A percentile compares a stretch with the other conserved stretches of the same genome.
phyloP scores from a whole-genome alignment of 2,329 filamentous ascomycete species.

The Nothopassalora personata region DNA sequence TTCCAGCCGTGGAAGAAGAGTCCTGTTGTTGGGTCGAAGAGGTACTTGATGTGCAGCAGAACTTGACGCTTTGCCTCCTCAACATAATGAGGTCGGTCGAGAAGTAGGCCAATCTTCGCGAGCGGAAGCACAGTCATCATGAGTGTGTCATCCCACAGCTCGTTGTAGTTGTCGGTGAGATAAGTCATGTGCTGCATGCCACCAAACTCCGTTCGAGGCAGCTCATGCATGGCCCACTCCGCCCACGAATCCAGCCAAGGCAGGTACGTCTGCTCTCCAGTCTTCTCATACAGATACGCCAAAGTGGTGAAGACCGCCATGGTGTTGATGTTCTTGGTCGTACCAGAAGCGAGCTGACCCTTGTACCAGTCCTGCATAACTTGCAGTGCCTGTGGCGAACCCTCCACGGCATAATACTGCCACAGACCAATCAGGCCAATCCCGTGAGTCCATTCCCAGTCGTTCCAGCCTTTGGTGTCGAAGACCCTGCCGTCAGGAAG shows the following conservation, averaged over 20 bases:
- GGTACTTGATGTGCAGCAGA: slow-evolving; percentile 70
- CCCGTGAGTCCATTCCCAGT: slow-evolving; percentile 56
- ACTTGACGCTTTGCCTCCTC: slow-evolving; percentile 75
- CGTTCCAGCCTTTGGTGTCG: slow-evolving; percentile 78
- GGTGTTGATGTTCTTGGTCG: slow-evolving; percentile 81
- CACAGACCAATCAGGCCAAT: slow-evolving; percentile 65
- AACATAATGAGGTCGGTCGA: slow-evolving; percentile 66
- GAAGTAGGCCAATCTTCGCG: slow-evolving; percentile 69
- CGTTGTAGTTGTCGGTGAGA: slow-evolving; percentile 62
- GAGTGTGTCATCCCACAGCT: slow-evolving; percentile 79
- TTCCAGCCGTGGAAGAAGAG: slow-evolving; percentile 81
- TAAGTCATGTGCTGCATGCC: slow-evolving; percentile 74
- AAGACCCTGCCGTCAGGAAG: slow-evolving; percentile 70
- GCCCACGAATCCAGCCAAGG: slow-evolving; percentile 78
- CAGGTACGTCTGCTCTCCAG: slow-evolving; percentile 60
- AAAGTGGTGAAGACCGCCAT: slow-evolving; percentile 74
- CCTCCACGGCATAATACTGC: slow-evolving; percentile 73
- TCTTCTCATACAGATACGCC: slow-evolving; percentile 73
- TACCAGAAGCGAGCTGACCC: slow-evolving; percentile 63
- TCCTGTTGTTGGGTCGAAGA: slow-evolving; percentile 66
- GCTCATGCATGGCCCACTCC: slow-evolving; percentile 75
- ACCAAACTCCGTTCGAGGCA: slow-evolving; percentile 65
- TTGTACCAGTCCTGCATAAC: slow-evolving; percentile 72
- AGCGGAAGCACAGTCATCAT: slow-evolving; percentile 84
- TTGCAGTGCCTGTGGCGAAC: slow-evolving; percentile 53